Base-by-base conservation (phyloP, 2,329 filamentous ascomycete species). In the Alternaria sp. region DNA sequence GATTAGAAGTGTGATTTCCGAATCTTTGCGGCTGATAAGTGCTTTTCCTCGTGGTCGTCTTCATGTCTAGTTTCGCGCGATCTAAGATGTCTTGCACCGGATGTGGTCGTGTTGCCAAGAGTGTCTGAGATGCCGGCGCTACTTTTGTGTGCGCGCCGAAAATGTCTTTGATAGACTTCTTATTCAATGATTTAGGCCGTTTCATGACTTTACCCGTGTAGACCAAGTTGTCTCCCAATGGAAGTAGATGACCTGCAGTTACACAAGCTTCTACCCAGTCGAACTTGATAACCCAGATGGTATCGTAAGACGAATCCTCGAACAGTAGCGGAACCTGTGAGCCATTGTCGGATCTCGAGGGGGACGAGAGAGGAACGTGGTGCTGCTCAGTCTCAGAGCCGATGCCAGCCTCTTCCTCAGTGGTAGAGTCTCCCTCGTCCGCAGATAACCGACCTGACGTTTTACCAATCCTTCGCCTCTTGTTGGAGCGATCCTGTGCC, bases 251-350 rank as follows among this genome's bases (percentile, higher is more conserved):
- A 11, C 82, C 80, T 19, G 80, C 73, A 58, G 78, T 71, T 17
- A 85, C 66, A 30, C 84, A 88, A 17, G 82, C 77, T 4, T 83
- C 71, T 23, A 89, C 72, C 88, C 88, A 90, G 12, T 85, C 82
- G 6, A 86, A 67, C 62, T 81, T 86, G 45, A 88, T 70, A 3
- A 89, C 84, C 62, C 81, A 83, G 51, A 88, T 71, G 11, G 76
- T 70, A 32, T 81, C 77, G 5, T 73, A 69, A 21, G 61, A 56
- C 7, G 8, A 5, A 11, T 59, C 62, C 10, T 69, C 59, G 47
- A 77, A 77, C 13, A 74, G 25, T 6, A 50, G 40, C 13, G 45
- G 10, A 49, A n/a, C n/a, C 47, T 44, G 44, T 26, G 46, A 36
- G 23, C 52, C 44, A 23, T 57, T 49, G 21, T 70, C 59, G 28